Evolutionary conservation across 805 yeast species (phyloP).

Genomic region (Candida coleopterorum): DNA sequence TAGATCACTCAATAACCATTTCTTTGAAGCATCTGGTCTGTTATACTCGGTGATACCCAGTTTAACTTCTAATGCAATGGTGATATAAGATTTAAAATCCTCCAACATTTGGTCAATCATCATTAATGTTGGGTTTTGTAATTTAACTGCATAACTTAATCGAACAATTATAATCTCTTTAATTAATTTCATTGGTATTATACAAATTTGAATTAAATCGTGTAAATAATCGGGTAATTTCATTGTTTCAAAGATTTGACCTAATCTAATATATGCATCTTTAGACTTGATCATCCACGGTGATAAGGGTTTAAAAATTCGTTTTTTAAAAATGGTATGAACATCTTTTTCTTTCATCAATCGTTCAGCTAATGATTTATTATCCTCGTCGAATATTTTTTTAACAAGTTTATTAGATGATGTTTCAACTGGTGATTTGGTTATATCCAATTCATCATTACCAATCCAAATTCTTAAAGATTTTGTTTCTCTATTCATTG

Average conservation of each 20-base stretch:
- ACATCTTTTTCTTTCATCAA: conserved; percentile 77
- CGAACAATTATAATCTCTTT: conserved; percentile 75
- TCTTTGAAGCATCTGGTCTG: conserved; percentile 47
- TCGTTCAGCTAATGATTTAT: conserved; percentile 72
- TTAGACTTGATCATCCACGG: conserved; percentile 84
- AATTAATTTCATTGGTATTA: conserved; percentile 75
- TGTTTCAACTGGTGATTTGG: conserved; percentile 27
- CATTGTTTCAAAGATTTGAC: conserved; percentile 57
- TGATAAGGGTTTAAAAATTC: conserved; percentile 63
- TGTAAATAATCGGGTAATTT: conserved; percentile 73
- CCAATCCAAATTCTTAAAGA: conserved; percentile 79
- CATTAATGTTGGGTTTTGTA: conserved; percentile 86
- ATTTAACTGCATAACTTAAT: conserved; percentile 68
- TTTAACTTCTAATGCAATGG: conserved; percentile 70
- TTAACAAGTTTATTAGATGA: conserved; percentile 15
- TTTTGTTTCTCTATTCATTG: conserved; percentile 57
- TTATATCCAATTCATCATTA: conserved; percentile 68
- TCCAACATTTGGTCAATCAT: conserved; percentile 92
- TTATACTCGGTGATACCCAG: conserved; percentile 59
- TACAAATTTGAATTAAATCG: conserved; percentile 57
- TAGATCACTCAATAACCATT: conserved; percentile 67
- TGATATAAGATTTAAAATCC: conserved; percentile 74
- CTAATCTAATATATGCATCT: conserved; percentile 59
- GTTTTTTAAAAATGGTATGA: conserved; percentile 61
- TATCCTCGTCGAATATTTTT: conserved; percentile 51